Base-by-base conservation (phyloP, 306 rosid species). In the Quercus suber region DNA sequence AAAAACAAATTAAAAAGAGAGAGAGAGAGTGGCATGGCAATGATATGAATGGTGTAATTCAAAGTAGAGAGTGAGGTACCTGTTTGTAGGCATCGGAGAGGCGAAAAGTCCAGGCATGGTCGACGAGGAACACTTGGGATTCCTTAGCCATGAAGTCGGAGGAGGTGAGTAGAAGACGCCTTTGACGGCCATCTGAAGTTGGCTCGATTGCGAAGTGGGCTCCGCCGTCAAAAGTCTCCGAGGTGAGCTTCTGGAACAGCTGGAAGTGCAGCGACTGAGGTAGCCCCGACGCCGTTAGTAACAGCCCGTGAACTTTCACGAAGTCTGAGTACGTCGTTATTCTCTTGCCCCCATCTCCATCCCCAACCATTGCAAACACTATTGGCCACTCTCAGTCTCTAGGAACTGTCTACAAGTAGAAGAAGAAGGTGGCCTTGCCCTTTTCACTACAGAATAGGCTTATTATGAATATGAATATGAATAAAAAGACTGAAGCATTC, bases 101-200 rank as follows among this genome's bases (percentile, higher is more conserved):
- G 76, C 99, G 90, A 86, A 94, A 94, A 76, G 97, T 94, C 97
- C 98, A 94, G 15, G 98, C 98, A 74, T 92, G 99, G 79, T 94
- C 99, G 78, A 94, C 53, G 61, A 94, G 95, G 85, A 94, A 94
- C 67, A 92, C 93, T 57, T 88, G 21, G 63, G 97, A 92, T 51
- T 89, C 45, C 82, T 61, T 81, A 4, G 81, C 25, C 90, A 94
- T 88, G 58, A 75, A 85, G 17, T 87, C 91, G 1, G 92, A 85
- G 68, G 90, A 85, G 68, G 90, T 90, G 25, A 91, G 84, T 14
- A 88, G 63, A 63, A 94, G 98, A 23, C 89, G 88, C 59, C 98
- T 80, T 76, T 73, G 87, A 23, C 84, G 87, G 27, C 87, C 89
- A 3, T 91, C 91, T 64, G 84, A 90, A 64, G 85, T 86, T 1